phyloP scores from a whole-genome alignment of 257 asterid species.

The Coffea canephora region DNA sequence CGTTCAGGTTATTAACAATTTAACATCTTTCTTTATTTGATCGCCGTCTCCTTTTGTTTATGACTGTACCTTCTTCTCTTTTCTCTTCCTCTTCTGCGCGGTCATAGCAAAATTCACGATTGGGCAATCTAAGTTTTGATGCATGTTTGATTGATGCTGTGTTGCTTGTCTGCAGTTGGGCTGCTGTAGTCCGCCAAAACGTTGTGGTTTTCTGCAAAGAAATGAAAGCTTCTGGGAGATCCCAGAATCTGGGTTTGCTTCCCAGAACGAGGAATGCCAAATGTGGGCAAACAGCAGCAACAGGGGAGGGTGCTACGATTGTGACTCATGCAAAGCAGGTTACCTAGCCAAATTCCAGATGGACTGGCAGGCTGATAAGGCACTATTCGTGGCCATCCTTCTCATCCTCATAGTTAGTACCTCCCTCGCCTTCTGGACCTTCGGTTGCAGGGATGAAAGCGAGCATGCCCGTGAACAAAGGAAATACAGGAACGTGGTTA shows the following conservation, averaged over 20 bases:
- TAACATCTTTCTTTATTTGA: neutral
- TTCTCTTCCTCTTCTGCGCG: neutral
- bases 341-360: slow-evolving; percentile 28
- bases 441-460: slow-evolving; percentile 9
- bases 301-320: slow-evolving; percentile 24
- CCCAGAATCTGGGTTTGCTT: slow-evolving; percentile 8
- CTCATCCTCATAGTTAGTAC: slow-evolving; percentile 16
- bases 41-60: no score
- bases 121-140: neutral
- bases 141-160: neutral
- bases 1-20: slow-evolving; percentile 17
- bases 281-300: slow-evolving; percentile 14
- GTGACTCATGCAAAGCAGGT: slow-evolving; percentile 40
- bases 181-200: slow-evolving; percentile 30
- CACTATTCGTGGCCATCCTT: neutral
- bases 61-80: neutral
- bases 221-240: slow-evolving; percentile 19
- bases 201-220: slow-evolving; percentile 18
- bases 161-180: slow-evolving; percentile 16
- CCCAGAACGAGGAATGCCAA: slow-evolving; percentile 20
- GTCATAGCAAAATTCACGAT: neutral
- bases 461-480: neutral
- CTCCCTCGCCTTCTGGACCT: slow-evolving; percentile 14
- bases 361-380: slow-evolving; percentile 23
- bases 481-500: slow-evolving; percentile 1